A percentile compares a stretch with the other conserved stretches of the same genome.
phyloP scores from a whole-genome alignment of 352 stramenopile genomes.

The Plasmopara halstedii region DNA sequence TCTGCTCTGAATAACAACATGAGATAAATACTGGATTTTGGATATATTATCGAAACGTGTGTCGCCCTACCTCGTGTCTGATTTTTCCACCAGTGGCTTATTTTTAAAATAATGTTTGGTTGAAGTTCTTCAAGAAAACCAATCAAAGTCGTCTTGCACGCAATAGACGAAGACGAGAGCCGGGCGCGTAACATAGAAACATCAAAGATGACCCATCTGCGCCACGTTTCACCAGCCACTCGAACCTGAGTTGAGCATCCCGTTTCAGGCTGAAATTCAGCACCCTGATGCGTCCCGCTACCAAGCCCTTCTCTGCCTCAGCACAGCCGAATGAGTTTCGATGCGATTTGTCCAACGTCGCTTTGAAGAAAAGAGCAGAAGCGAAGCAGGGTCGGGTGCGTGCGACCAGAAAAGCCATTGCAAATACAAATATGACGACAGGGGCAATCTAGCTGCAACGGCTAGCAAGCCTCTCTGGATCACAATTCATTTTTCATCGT shows the following conservation, averaged over 20 bases:
- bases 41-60: too few relatives aligned
- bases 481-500: constrained; percentile 22
- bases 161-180: constrained; percentile 13
- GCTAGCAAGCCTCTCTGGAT: background rate
- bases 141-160: background rate
- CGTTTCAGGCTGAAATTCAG: constrained; percentile 7
- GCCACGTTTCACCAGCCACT: constrained; percentile 9
- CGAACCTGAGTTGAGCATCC: constrained; percentile 7
- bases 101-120: too few relatives aligned
- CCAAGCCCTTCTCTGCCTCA: constrained; percentile 12
- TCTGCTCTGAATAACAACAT: too few relatives aligned
- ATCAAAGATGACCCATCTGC: constrained; percentile 2
- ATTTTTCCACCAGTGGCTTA: too few relatives aligned
- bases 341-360: constrained; percentile 19
- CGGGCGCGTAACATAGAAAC: constrained; percentile 17
- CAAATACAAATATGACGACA: constrained; percentile 6
- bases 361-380: constrained; percentile 25
- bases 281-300: constrained; percentile 4
- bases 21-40: too few relatives aligned
- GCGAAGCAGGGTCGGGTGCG: constrained; percentile 21
- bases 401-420: constrained; percentile 20
- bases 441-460: constrained; percentile 7
- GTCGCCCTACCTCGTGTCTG: too few relatives aligned
- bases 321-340: constrained; percentile 2
- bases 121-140: background rate